Base-by-base conservation (phyloP, 2,329 filamentous ascomycete genomes). In the Exophiala calicioides region DNA sequence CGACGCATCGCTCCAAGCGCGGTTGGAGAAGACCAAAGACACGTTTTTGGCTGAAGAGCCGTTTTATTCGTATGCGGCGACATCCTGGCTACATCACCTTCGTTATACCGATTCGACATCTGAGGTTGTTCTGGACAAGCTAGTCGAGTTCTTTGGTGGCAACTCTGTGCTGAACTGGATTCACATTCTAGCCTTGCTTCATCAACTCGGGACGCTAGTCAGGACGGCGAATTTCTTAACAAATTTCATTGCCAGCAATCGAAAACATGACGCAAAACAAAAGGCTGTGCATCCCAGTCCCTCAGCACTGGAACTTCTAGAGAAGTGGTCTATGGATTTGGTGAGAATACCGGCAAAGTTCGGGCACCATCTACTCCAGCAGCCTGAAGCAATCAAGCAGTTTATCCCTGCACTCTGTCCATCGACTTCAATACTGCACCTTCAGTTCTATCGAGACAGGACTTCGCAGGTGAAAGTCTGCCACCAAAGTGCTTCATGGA, bases 341-440 rank as follows among this genome's bases (percentile, higher is more conserved):
- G 44, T 66, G 6, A 65, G 64, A 42, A 49, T 72, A 7, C 39
- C 67, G 10, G 66, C 65, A 5, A 68, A 67, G 34, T 71, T 70
- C 47, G 62, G 64, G 3, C 32, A 10, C 5, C 49, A 54, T 29
- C 40, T 71, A 8, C 23, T 44, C 1, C 27, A 39, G 23, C 46
- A 59, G 5, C 68, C 69, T 0, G 52, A 61, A 4, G 45, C 62
- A 0, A 71, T 73, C 24, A 66, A 69, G 47, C 64, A 65, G 32
- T 49, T 60, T 2, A 64, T 73, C 6, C 66, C 68, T 1, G 65
- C 68, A 2, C 65, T 74, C 30, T 72, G 69, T 48, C 69, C 70
- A 0, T 26, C 41, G 5, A 54, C 58, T 15, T 70, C 70, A 5
- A 52, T 60, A 2, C 64, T 70, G 3, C 62, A 64, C 42, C 55